Base-by-base conservation (phyloP, 108 stramenopile species). In the Epipyxis sp. region DNA sequence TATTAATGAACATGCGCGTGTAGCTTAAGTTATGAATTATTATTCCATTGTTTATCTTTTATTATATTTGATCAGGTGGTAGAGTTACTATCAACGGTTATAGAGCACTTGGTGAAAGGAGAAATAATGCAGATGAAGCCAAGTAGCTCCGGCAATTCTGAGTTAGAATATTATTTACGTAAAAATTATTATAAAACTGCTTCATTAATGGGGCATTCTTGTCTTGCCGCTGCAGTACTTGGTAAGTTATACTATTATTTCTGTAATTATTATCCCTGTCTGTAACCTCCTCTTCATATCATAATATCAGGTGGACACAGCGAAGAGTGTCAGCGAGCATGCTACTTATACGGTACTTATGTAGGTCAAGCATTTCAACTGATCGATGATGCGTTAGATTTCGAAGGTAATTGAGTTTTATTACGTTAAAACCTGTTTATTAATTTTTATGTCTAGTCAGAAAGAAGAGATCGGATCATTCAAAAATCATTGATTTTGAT, bases 161-260 rank as follows among this genome's bases (percentile, higher is more conserved):
- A 86, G 1, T 83, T 88, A 1, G 88, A 88, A 59, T 50, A 76
- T 77, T 98, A 98, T 83, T 80, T 97, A 50, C 86, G 87, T 59
- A 99, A 99, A 83, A 97, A 93, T 79, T 99, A 90, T 79, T 99
- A 95, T 88, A 99, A 99, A 86, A 99, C 98, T 0, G 94, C 86
- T 10, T 92, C 91, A 80, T 90, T 99, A 69, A 97, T 99, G 95
- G 98, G 96, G 0, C 95, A 97, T 77, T 90, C 91, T 10, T 96
- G 95, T 84, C 90, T 89, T 77, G 91, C 92, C 67, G 89, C 95
- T 0, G 95, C 95, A 16, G 77, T 99, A 46, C 86, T 99, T 6
- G 61, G 61, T 50, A 50, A 20, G 20, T 6, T 50, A 6, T 50
- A 13, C 46, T 50, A 13, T 50, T 13, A 13, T 6, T 50, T 50